Percentiles rank a stretch among this genome's conserved stretches.
Evolutionary conservation across 73 alveolate genomes (phyloP).

Genomic region (Symbiodinium pilosum): DNA sequence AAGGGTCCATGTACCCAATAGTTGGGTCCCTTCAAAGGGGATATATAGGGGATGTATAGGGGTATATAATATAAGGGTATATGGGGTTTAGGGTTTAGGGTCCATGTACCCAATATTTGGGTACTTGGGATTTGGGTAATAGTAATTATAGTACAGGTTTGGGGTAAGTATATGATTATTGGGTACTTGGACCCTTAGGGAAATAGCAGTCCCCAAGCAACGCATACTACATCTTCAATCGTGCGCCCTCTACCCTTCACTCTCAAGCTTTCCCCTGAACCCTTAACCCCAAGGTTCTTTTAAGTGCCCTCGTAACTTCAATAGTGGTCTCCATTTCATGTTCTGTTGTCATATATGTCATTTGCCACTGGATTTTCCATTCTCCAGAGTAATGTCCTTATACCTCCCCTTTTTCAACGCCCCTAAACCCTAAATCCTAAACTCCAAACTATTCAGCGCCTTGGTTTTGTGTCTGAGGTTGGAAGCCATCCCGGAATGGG

Average conservation of each 20-base stretch:
- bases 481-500: constrained; percentile 19
- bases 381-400: neutral
- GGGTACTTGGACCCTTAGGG: too few relatives aligned
- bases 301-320: too few relatives aligned
- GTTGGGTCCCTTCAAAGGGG: too few relatives aligned
- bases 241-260: neutral
- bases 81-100: too few relatives aligned
- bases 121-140: too few relatives aligned
- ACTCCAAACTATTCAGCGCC: neutral
- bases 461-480: neutral
- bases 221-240: neutral
- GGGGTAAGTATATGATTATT: too few relatives aligned
- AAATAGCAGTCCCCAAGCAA: too few relatives aligned
- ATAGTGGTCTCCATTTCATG: neutral
- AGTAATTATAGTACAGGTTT: too few relatives aligned
- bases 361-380: neutral
- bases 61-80: too few relatives aligned
- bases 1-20: too few relatives aligned
- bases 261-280: neutral
- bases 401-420: neutral
- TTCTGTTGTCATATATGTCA: neutral
- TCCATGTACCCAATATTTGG: too few relatives aligned
- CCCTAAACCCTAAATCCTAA: neutral
- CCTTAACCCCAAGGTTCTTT: neutral
- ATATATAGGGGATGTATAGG: too few relatives aligned